Conservation (phyloP, 2,329 filamentous ascomycete species). For the Chaetothyriales sp. region DNA sequence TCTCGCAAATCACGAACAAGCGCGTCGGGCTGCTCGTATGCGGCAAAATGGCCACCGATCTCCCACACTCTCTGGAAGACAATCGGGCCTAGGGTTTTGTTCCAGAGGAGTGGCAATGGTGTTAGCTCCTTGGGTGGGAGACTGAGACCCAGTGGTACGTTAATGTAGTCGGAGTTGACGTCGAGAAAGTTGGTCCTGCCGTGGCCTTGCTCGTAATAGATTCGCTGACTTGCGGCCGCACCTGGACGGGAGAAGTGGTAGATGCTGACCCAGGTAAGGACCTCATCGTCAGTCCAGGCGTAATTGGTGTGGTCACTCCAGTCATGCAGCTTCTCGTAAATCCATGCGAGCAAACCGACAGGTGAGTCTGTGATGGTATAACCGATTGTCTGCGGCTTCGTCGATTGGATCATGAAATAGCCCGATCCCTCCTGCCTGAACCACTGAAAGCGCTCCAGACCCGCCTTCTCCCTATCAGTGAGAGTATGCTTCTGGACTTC, state of each 20-base stretch:
- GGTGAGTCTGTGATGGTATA: constrained; percentile 56
- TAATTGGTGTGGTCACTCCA: constrained; percentile 53
- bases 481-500: constrained; percentile 41
- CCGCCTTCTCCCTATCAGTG: constrained; percentile 35
- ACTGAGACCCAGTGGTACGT: constrained; percentile 38
- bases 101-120: constrained; percentile 36
- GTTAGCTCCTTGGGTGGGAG: constrained; percentile 37
- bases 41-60: constrained; percentile 38
- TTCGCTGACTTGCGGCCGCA: constrained; percentile 48
- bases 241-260: constrained; percentile 58
- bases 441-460: constrained; percentile 39
- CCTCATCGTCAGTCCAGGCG: constrained; percentile 59
- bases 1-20: constrained; percentile 29
- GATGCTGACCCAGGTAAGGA: constrained; percentile 57
- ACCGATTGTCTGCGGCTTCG: constrained; percentile 56
- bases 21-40: constrained; percentile 34
- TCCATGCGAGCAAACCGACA: constrained; percentile 57
- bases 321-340: constrained; percentile 64
- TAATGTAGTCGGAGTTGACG: constrained; percentile 18
- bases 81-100: constrained; percentile 34
- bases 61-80: constrained; percentile 33
- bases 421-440: constrained; percentile 27
- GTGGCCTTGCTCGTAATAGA: constrained; percentile 54
- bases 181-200: constrained; percentile 16
- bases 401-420: constrained; percentile 36